Evolutionary conservation across 23 red algal species (phyloP).

Genomic region (Gracilaria gracilis): DNA sequence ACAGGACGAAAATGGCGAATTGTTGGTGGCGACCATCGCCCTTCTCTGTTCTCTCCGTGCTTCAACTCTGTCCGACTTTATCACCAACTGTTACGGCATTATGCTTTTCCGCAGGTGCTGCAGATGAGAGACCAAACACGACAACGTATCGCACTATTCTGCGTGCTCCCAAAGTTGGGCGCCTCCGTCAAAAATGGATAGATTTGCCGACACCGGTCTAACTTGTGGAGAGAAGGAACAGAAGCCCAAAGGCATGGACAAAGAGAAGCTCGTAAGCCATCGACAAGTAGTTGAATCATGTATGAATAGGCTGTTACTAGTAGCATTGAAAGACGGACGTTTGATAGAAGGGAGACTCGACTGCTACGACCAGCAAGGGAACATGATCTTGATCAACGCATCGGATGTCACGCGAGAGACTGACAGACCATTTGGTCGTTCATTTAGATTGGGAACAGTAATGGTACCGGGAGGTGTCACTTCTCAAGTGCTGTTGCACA

Average conservation of each 20-base stretch:
- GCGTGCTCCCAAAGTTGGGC: neutral
- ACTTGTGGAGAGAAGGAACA: neutral
- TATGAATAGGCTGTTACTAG: conserved; percentile 26
- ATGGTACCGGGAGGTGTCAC: conserved; percentile 34
- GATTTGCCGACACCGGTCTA: neutral
- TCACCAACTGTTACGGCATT: too few relatives aligned
- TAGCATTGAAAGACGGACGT: conserved; percentile 48
- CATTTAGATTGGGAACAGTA: conserved; percentile 44
- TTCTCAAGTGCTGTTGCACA: conserved; percentile 7
- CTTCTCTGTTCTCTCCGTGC: too few relatives aligned
- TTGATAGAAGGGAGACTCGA: conserved; percentile 61
- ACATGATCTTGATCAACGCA: conserved; percentile 57
- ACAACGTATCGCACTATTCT: neutral
- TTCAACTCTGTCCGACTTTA: too few relatives aligned
- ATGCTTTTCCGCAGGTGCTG: too few relatives aligned
- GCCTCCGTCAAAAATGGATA: neutral
- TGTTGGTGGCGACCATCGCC: too few relatives aligned
- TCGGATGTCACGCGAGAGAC: conserved; percentile 51
- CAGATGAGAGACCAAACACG: neutral
- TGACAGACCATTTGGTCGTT: conserved; percentile 25
- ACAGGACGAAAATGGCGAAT: too few relatives aligned
- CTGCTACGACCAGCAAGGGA: conserved; percentile 63
- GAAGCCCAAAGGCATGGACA: neutral
- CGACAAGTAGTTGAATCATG: conserved; percentile 35
- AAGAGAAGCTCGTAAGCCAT: neutral